Percentiles rank a stretch among this genome's conserved stretches.
Evolutionary conservation across 805 yeast species (phyloP).

Genomic region (Zygotorulaspora sp.): DNA sequence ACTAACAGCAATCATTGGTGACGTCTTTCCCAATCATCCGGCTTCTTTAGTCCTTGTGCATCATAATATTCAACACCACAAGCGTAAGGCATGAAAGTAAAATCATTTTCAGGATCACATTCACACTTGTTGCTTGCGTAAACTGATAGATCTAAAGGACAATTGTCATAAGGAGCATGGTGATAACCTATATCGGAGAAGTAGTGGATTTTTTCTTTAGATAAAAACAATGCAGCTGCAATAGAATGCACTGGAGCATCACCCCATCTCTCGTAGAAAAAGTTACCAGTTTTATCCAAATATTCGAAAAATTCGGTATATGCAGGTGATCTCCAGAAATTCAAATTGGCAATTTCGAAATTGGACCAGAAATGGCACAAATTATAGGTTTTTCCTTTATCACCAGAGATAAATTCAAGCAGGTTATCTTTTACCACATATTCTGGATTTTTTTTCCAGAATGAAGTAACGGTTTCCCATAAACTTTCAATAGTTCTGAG

Average conservation of each 20-base stretch:
- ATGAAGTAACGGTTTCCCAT: conserved; percentile 69
- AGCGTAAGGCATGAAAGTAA: conserved; percentile 65
- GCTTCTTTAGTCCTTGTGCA: conserved; percentile 48
- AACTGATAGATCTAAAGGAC: conserved; percentile 65
- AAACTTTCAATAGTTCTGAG: conserved; percentile 67
- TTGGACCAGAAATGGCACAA: conserved; percentile 87
- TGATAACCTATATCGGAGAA: conserved; percentile 76
- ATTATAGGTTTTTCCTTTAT: conserved; percentile 66
- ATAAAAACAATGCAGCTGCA: conserved; percentile 69
- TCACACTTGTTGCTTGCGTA: conserved; percentile 61
- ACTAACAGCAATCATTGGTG: too few species aligned
- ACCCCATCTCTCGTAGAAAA: conserved; percentile 89
- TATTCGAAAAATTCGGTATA: conserved; percentile 63
- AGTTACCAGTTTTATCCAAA: conserved; percentile 70
- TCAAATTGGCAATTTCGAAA: conserved; percentile 74
- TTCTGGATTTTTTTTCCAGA: conserved; percentile 55
- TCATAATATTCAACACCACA: conserved; percentile 61
- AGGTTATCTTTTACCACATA: conserved; percentile 57
- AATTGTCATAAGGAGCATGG: conserved; percentile 70
- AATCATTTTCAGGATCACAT: conserved; percentile 68
- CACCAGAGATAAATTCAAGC: conserved; percentile 67
- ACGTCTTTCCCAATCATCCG: conserved; percentile 55
- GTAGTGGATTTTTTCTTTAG: conserved; percentile 61
- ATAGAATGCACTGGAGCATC: conserved; percentile 87
- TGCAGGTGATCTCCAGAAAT: conserved; percentile 67